These are phyloP conservation scores for Fusarium luffae DNA, from an alignment of 2,329 filamentous ascomycete species.

Conservation along the genomic window DNA sequence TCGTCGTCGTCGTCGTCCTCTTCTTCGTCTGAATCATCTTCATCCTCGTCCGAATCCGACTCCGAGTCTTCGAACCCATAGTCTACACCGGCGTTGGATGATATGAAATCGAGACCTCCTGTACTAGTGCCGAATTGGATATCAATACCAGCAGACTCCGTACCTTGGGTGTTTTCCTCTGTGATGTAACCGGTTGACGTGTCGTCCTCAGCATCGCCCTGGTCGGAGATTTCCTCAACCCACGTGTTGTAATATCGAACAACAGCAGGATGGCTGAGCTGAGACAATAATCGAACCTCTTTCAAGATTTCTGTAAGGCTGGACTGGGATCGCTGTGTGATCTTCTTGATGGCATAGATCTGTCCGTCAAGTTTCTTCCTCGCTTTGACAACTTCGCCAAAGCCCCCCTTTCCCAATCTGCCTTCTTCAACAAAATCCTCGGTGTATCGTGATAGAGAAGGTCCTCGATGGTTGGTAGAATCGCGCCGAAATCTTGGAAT, in stretches of 20 bases:
- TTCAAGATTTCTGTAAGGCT: conserved; percentile 85
- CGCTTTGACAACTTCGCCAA: conserved; percentile 95
- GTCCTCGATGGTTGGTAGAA: conserved; percentile 63
- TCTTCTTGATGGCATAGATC: conserved; percentile 97
- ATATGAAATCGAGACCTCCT: conserved; percentile 91
- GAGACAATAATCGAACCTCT: conserved; percentile 89
- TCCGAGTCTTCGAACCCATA: conserved; percentile 72
- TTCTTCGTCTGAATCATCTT: conserved; percentile 37
- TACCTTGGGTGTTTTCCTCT: conserved; percentile 51
- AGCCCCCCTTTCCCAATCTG: conserved; percentile 90
- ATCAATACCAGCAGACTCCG: conserved; percentile 55
- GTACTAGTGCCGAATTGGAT: conserved; percentile 77
- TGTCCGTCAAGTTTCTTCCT: conserved; percentile 93
- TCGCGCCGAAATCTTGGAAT: conserved; percentile 68
- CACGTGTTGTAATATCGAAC: conserved; percentile 96
- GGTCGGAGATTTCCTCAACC: conserved; percentile 78
- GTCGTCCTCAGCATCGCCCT: conserved; percentile 66
- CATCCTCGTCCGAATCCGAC: conserved; percentile 56
- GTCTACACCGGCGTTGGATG: conserved; percentile 82
- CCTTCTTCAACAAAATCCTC: conserved; percentile 93
- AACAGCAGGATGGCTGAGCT: conserved; percentile 86
- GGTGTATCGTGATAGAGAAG: conserved; percentile 77
- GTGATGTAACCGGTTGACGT: conserved; percentile 63
- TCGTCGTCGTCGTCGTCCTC: conserved; percentile 45
- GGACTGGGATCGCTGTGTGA: conserved; percentile 81